Base-by-base conservation (phyloP, 805 yeast genomes). In the Scheffersomyces lignosus region DNA sequence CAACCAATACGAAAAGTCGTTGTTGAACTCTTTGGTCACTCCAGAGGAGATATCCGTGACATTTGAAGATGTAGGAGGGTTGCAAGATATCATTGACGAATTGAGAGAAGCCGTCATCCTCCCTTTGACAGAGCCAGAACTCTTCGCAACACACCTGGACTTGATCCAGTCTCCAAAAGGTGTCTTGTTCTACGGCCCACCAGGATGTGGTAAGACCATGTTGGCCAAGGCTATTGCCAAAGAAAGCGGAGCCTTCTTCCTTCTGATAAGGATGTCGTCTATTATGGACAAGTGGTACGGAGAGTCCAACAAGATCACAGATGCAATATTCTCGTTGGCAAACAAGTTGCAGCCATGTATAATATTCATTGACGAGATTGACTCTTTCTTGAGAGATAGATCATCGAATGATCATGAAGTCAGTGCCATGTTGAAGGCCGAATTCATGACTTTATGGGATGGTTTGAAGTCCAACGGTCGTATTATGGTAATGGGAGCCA, bases 231-330 rank as follows among this genome's bases (percentile, higher is more conserved):
- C 97, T 0, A 74, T 91, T 26, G 98, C 98, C 1, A 76, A 80
- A 38, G 96, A 90, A 59, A 82, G 95, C 47, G 88, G 87, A 1
- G 98, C 98, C 0, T 88, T 83, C 49, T 91, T 91, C 63, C 76
- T 91, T 33, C 88, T 90, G 51, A 84, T 91, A 34, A 75, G 96
- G 59, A 86, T 91, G 95, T 88, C 96, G 17, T 81, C 91, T 2
- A 80, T 91, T 13, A 86, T 90, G 91, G 96, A 93, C 64, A 91
- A 91, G 62, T 91, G 96, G 96, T 91, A 87, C 56, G 99, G 99
- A 12, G 98, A 91, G 62, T 80, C 91, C 18, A 91, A 93, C 61
- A 93, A 93, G 65, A 80, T 90, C 33, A 93, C 88, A 1, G 95
- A 90, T 47, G 98, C 96, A 1, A 78, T 91, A 24, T 91, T 91